A percentile compares a stretch with the other conserved stretches of the same genome.
These are phyloP conservation scores for Trebouxia sp. DNA, from an alignment of 139 green algal species.

Conservation along the genomic window DNA sequence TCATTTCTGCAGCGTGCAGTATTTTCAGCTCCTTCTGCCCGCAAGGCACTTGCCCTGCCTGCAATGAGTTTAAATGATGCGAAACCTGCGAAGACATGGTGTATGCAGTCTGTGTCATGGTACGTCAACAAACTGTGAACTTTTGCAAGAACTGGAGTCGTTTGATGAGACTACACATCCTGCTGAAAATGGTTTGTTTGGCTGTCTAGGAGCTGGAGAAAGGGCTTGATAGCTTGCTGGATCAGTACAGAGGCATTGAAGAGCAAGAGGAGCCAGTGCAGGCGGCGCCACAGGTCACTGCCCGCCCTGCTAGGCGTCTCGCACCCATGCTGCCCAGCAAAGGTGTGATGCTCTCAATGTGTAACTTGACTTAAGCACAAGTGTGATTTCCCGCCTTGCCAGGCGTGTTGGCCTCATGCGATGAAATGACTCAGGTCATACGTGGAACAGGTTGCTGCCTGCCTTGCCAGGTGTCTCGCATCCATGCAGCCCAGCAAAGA, in stretches of 20 bases:
- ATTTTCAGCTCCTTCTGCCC: no score
- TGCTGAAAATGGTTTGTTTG: no score
- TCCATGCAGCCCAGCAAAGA: no score
- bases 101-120: no score
- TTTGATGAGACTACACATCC: no score
- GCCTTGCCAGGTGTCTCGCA: no score
- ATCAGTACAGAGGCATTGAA: slow-evolving; percentile 6
- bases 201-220: slow-evolving; percentile 85
- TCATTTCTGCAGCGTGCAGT: no score
- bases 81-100: no score
- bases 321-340: neutral
- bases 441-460: no score
- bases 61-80: no score
- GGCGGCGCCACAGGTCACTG: neutral
- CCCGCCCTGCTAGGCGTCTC: neutral
- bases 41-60: no score
- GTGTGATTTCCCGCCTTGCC: neutral
- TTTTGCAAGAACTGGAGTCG: no score
- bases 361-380: neutral
- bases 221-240: slow-evolving; percentile 70
- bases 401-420: neutral
- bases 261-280: neutral
- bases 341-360: neutral
- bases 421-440: neutral
- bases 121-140: neutral